A percentile compares a stretch with the other conserved stretches of the same genome.
Conservation (phyloP, 2,329 filamentous ascomycete species). For the Dothiorella sarmentorum region DNA sequence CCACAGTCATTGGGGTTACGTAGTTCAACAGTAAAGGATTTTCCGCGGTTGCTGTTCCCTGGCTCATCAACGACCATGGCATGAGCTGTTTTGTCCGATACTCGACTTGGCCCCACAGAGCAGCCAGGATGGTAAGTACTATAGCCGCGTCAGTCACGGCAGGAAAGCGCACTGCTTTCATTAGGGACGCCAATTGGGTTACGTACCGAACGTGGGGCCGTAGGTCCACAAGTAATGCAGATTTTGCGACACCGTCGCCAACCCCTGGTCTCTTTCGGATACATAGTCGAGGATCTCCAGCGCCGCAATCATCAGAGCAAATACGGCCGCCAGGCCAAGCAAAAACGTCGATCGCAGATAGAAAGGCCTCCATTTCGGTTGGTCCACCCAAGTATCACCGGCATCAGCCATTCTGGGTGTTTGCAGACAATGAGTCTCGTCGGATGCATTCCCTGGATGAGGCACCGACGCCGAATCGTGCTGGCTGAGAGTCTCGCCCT, state of each 20-base stretch:
- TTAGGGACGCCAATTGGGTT: no score
- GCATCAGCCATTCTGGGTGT: no score
- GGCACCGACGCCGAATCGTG: no score
- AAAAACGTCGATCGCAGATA: not conserved
- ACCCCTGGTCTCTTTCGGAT: not conserved
- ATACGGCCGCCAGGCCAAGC: not conserved
- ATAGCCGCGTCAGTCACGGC: not conserved
- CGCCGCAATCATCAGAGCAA: not conserved
- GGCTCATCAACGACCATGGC: not conserved
- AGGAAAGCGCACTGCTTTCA: no score
- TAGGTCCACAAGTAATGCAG: conserved; percentile 11
- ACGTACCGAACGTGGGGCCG: not conserved
- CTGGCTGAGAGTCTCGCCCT: no score
- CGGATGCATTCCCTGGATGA: no score
- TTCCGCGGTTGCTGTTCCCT: not conserved
- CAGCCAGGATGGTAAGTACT: not conserved
- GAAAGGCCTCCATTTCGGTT: not conserved
- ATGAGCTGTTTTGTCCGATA: not conserved
- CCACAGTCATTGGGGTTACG: no score
- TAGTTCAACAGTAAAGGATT: not conserved
- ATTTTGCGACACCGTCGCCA: not conserved
- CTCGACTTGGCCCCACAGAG: not conserved
- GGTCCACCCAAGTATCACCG: no score
- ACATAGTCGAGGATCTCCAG: not conserved
- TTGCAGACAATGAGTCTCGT: no score